Evolutionary conservation across 192 early-diverging fungal genomes (phyloP).

Genomic region (Radiomyces spectabilis): DNA sequence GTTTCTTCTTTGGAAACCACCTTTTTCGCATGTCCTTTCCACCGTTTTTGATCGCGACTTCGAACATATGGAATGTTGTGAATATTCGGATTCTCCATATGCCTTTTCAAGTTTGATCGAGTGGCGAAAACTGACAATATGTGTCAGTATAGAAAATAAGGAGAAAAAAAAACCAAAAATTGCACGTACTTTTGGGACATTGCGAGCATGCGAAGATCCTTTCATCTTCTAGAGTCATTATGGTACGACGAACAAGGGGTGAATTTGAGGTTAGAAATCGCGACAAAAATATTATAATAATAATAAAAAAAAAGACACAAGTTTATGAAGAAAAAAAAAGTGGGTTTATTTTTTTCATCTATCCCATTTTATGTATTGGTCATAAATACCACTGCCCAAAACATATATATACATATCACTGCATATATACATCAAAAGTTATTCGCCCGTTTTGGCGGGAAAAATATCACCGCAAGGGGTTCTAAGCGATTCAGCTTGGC

Average conservation of each 20-base stretch:
- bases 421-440: neutral
- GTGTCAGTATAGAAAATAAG: neutral
- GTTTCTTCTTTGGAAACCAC: slow-evolving; percentile 45
- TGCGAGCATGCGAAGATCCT: slow-evolving; percentile 24
- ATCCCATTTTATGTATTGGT: neutral
- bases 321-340: neutral
- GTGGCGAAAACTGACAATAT: slow-evolving; percentile 25
- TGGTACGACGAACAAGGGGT: neutral
- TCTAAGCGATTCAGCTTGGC: too few relatives aligned
- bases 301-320: slow-evolving; percentile 5
- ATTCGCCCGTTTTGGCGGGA: neutral
- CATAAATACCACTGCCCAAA: slow-evolving; percentile 1
- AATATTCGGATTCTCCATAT: slow-evolving; percentile 45
- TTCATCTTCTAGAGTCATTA: slow-evolving; percentile 9
- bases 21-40: slow-evolving; percentile 47
- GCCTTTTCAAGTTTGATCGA: slow-evolving; percentile 30
- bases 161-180: neutral
- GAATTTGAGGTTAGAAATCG: neutral
- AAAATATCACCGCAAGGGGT: too few relatives aligned
- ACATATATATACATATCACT: slow-evolving; percentile 5
- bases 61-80: slow-evolving; percentile 46
- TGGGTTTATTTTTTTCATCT: too few relatives aligned
- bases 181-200: slow-evolving; percentile 25
- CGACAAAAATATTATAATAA: neutral
- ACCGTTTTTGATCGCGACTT: slow-evolving; percentile 42